A percentile compares a stretch with the other conserved stretches of the same genome.
phyloP scores from a whole-genome alignment of 257 asterid genomes.

The Sherardia arvensis region DNA sequence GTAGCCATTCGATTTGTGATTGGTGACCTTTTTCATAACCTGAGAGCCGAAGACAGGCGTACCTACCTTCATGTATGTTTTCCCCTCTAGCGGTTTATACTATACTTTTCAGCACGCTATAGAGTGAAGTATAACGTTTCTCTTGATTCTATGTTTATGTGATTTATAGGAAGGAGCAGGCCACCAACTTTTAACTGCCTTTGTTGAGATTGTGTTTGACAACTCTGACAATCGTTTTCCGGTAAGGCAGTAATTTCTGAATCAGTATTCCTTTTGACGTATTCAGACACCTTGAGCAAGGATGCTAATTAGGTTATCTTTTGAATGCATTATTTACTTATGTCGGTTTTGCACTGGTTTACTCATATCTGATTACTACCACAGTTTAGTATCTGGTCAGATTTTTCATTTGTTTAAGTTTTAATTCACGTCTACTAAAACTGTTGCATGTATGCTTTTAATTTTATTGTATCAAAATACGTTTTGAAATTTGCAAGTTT shows the following conservation, averaged over 20 bases:
- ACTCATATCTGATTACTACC: background rate
- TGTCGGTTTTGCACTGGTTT: background rate
- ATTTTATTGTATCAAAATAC: background rate
- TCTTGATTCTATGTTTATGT: constrained; percentile 9
- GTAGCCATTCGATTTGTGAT: constrained; percentile 95
- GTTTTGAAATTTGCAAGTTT: background rate
- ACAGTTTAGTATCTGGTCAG: background rate
- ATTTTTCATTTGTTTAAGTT: background rate
- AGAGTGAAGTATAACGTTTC: background rate
- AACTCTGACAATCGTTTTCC: constrained; percentile 96
- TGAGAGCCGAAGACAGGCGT: constrained; percentile 91
- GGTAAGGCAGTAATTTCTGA: constrained; percentile 24
- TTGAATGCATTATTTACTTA: background rate
- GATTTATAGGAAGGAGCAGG: constrained; percentile 91
- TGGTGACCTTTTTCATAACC: constrained; percentile 82
- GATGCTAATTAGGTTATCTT: background rate
- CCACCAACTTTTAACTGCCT: constrained; percentile 84
- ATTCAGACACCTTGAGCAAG: background rate
- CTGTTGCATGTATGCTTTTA: no score
- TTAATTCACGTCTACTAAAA: no score
- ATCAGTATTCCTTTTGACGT: background rate
- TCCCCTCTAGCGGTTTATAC: background rate
- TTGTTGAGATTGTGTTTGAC: constrained; percentile 97
- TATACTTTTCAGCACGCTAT: background rate
- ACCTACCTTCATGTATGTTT: constrained; percentile 83